These are phyloP conservation scores for Ophiostoma piceae DNA, from an alignment of 2,329 filamentous ascomycete genomes.

Conservation along the genomic window DNA sequence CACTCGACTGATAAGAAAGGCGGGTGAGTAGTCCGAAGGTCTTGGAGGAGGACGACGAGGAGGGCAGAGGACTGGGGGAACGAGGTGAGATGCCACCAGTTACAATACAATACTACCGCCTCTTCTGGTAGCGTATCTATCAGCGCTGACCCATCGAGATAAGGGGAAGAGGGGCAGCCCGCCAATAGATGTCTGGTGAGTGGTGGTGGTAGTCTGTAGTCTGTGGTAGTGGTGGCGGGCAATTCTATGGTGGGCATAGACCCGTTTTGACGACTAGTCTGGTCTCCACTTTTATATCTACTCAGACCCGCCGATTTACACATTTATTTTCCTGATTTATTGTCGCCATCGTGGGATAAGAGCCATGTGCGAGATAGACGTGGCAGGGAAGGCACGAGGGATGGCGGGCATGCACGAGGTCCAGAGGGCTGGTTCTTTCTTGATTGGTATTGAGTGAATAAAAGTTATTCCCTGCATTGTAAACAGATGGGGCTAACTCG, in stretches of 20 bases:
- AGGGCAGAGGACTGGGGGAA: background rate
- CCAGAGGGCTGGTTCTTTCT: background rate
- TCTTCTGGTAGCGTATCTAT: background rate
- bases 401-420: background rate
- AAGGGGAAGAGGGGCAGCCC: background rate
- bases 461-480: background rate
- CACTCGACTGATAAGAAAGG: background rate
- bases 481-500: background rate
- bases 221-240: no score
- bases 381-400: slow-evolving; percentile 14
- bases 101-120: background rate
- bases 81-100: background rate
- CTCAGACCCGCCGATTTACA: background rate
- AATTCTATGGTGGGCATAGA: background rate
- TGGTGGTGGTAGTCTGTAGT: background rate
- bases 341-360: background rate
- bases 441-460: no score
- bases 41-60: background rate
- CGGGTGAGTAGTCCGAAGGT: background rate
- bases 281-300: no score
- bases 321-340: background rate
- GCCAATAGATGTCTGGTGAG: background rate
- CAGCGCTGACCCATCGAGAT: slow-evolving; percentile 9
- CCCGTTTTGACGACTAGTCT: background rate
- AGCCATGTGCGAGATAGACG: slow-evolving; percentile 10